Percentiles rank a stretch among this genome's conserved stretches.
Evolutionary conservation across 164 flowering plant genomes (phyloP).

Genomic region (Vitis vinifera): DNA sequence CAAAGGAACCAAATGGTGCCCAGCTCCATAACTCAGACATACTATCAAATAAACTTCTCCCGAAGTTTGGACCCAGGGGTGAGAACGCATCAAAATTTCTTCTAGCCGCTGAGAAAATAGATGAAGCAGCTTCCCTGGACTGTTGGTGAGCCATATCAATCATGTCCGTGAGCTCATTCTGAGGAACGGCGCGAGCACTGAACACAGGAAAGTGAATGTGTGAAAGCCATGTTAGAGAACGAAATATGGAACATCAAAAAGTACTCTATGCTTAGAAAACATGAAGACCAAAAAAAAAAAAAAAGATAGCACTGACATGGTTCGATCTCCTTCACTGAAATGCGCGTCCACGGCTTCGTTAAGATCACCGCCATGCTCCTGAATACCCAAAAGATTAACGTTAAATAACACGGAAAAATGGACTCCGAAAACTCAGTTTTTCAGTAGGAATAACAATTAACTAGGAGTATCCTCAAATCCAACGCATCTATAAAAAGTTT

Average conservation of each 20-base stretch:
- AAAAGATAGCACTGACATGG: constrained; percentile 1
- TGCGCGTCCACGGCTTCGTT: constrained; percentile 40
- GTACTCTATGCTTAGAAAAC: neutral
- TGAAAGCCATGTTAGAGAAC: no score
- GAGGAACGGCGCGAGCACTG: no score
- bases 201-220: no score
- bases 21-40: constrained; percentile 10
- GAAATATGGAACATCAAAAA: no score
- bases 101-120: constrained; percentile 29
- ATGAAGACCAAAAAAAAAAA: neutral
- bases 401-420: no score
- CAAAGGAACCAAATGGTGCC: constrained; percentile 1
- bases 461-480: no score
- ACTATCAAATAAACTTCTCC: constrained; percentile 21
- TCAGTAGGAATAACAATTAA: no score
- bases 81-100: constrained; percentile 24
- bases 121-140: neutral
- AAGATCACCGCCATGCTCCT: constrained; percentile 43
- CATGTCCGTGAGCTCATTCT: no score
- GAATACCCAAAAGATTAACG: neutral
- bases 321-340: constrained; percentile 29
- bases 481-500: no score
- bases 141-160: no score
- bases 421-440: no score
- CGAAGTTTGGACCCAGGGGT: constrained; percentile 26